These are phyloP conservation scores for Stemphylium lycopersici DNA, from an alignment of 2,329 filamentous ascomycete genomes.

Conservation along the genomic window DNA sequence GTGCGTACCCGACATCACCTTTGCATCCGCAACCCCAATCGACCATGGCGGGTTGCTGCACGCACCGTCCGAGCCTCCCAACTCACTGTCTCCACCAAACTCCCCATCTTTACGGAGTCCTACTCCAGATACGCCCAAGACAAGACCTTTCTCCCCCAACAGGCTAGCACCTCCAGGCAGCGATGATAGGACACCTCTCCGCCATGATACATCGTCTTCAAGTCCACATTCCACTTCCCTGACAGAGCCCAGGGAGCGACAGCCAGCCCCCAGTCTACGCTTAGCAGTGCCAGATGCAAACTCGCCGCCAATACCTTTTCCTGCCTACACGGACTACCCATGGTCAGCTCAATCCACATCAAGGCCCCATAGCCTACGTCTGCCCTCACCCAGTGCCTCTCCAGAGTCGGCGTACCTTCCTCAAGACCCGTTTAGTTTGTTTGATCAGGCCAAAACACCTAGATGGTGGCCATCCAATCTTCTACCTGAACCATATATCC, in stretches of 20 bases:
- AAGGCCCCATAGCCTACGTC: conserved; percentile 61
- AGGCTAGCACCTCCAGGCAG: conserved; percentile 50
- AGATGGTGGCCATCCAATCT: conserved; percentile 82
- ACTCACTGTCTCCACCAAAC: conserved; percentile 49
- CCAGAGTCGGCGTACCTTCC: conserved; percentile 56
- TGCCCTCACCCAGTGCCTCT: conserved; percentile 60
- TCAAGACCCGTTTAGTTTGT: conserved; percentile 51
- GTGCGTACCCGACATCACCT: conserved; percentile 43
- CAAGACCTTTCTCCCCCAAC: conserved; percentile 30
- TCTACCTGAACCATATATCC: conserved; percentile 72
- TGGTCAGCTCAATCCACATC: conserved; percentile 52
- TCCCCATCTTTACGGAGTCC: conserved; percentile 38
- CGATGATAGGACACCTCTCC: conserved; percentile 22
- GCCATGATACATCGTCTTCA: conserved; percentile 25
- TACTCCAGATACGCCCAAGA: conserved; percentile 34
- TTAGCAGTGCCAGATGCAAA: conserved; percentile 51
- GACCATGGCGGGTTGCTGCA: conserved; percentile 22
- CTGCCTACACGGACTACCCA: conserved; percentile 65
- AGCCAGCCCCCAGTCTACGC: conserved; percentile 47
- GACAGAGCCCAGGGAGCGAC: conserved; percentile 26
- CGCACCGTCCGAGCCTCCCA: conserved; percentile 44
- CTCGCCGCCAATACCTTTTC: conserved; percentile 68
- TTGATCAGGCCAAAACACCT: conserved; percentile 53
- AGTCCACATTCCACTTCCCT: conserved; percentile 39
- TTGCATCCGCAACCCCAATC: conserved; percentile 43